Percentiles rank a stretch among this genome's conserved stretches.
These are phyloP conservation scores for Fereydounia khargensis DNA, from an alignment of 1,284 basidiomycete species.

Conservation along the genomic window DNA sequence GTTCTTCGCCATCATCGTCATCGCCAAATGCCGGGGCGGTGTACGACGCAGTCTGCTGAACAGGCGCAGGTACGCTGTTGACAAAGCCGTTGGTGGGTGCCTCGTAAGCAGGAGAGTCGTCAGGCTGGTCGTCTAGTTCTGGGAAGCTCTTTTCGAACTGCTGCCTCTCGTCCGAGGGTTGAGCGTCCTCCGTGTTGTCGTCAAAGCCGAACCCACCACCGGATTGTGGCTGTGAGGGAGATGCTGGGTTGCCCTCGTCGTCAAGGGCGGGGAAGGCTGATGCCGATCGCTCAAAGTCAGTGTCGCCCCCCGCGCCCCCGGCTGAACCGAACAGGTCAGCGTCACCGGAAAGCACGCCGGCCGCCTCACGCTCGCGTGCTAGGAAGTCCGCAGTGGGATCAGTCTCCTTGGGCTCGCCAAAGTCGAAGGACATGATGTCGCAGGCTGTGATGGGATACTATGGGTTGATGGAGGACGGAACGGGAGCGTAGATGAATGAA, in stretches of 20 bases:
- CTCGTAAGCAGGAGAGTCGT: too few relatives aligned
- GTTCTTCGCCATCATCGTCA: conserved; percentile 38
- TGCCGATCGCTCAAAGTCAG: conserved; percentile 60
- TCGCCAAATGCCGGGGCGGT: too few relatives aligned
- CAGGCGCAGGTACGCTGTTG: too few relatives aligned
- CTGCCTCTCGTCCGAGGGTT: conserved; percentile 1
- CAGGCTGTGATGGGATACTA: neutral
- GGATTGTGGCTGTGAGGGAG: conserved; percentile 7
- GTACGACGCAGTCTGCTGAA: too few relatives aligned
- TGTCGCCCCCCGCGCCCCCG: conserved; percentile 14
- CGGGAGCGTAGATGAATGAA: too few relatives aligned
- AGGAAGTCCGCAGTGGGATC: conserved; percentile 57
- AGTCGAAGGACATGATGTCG: conserved; percentile 42
- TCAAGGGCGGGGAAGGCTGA: conserved; percentile 63
- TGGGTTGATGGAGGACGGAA: too few relatives aligned
- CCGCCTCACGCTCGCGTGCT: conserved; percentile 49
- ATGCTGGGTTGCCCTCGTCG: conserved; percentile 51
- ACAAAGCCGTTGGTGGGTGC: conserved; percentile 18
- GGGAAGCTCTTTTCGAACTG: conserved; percentile 88
- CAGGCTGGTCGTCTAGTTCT: conserved; percentile 65
- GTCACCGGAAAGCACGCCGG: conserved; percentile 47
- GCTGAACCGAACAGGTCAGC: conserved; percentile 50
- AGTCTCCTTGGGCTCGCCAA: conserved; percentile 30
- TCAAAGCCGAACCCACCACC: conserved; percentile 21
- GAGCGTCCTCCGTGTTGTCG: conserved; percentile 8